Percentiles rank a stretch among this genome's conserved stretches.
phyloP scores from a whole-genome alignment of 495 filamentous ascomycete species.

The Aspergillus carlsbadensis region DNA sequence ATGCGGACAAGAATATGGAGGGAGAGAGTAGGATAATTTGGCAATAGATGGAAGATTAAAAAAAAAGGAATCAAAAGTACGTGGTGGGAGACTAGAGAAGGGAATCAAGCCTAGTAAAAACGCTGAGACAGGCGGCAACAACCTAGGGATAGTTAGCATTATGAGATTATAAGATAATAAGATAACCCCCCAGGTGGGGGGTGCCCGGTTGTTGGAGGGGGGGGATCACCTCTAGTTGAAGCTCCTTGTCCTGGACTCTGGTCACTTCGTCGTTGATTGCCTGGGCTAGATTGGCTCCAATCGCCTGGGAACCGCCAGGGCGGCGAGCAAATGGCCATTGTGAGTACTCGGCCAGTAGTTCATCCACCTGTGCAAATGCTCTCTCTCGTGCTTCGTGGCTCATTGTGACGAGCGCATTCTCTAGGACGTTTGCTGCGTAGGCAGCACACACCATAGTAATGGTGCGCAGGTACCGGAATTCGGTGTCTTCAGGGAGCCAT shows the following conservation, averaged over 20 bases:
- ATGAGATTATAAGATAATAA: not conserved
- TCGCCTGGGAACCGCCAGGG: conserved; percentile 68
- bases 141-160: conserved; percentile 47
- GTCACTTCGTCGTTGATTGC: conserved; percentile 85
- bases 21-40: conserved; percentile 18
- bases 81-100: conserved; percentile 58
- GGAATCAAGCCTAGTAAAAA: conserved; percentile 95
- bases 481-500: conserved; percentile 90
- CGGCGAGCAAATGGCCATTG: conserved; percentile 93
- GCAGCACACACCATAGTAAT: conserved; percentile 96
- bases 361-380: conserved; percentile 95
- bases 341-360: conserved; percentile 90
- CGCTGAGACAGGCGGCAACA: conserved; percentile 91
- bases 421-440: conserved; percentile 95
- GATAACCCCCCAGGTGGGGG: no score
- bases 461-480: conserved; percentile 88
- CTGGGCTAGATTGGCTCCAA: conserved; percentile 92
- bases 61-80: conserved; percentile 15
- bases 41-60: conserved; percentile 15
- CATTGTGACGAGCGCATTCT: conserved; percentile 91
- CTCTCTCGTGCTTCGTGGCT: conserved; percentile 92
- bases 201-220: no score
- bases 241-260: conserved; percentile 81
- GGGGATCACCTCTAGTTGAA: conserved; percentile 82
- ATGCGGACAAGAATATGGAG: conserved; percentile 8